Evolutionary conservation across 2,329 filamentous ascomycete genomes (phyloP).

Genomic region (Colletotrichum spinosum): DNA sequence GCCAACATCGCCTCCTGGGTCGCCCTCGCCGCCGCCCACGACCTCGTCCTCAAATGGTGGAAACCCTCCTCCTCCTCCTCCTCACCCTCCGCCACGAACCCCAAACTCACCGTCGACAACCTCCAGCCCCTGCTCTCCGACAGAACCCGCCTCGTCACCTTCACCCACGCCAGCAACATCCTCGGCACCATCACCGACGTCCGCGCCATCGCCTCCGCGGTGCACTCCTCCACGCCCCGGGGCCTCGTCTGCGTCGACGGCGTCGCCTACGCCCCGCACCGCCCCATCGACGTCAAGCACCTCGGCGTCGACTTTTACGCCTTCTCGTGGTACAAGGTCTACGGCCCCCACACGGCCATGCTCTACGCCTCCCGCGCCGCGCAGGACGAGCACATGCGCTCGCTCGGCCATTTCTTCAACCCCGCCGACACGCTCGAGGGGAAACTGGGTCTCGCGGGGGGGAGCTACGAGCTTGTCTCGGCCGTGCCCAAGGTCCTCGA

Average conservation of each 20-base stretch:
- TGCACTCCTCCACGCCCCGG: slow-evolving; percentile 60
- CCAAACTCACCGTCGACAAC: slow-evolving; percentile 67
- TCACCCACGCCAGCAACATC: slow-evolving; percentile 80
- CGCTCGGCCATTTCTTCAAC: slow-evolving; percentile 77
- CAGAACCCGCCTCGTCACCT: slow-evolving; percentile 77
- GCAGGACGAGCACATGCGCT: slow-evolving; percentile 63
- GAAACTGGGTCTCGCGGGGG: slow-evolving; percentile 75
- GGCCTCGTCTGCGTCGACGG: slow-evolving; percentile 79
- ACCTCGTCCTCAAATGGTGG: slow-evolving; percentile 79
- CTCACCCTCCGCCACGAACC: slow-evolving; percentile 55
- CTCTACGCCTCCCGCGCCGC: slow-evolving; percentile 73
- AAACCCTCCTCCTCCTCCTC: slow-evolving; percentile 54
- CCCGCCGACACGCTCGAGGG: slow-evolving; percentile 67
- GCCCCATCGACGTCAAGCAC: slow-evolving; percentile 74
- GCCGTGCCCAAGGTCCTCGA: slow-evolving; percentile 69
- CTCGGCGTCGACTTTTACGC: slow-evolving; percentile 80
- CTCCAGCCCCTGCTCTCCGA: slow-evolving; percentile 69
- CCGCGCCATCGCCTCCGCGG: slow-evolving; percentile 63
- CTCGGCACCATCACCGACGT: slow-evolving; percentile 78
- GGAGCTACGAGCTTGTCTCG: slow-evolving; percentile 77
- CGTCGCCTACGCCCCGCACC: slow-evolving; percentile 81
- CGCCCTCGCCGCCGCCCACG: slow-evolving; percentile 70
- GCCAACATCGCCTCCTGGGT: slow-evolving; percentile 82
- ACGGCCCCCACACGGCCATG: slow-evolving; percentile 79
- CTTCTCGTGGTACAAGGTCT: slow-evolving; percentile 89